Base-by-base conservation (phyloP, 129 eudicot species). In the Lactuca sativa region DNA sequence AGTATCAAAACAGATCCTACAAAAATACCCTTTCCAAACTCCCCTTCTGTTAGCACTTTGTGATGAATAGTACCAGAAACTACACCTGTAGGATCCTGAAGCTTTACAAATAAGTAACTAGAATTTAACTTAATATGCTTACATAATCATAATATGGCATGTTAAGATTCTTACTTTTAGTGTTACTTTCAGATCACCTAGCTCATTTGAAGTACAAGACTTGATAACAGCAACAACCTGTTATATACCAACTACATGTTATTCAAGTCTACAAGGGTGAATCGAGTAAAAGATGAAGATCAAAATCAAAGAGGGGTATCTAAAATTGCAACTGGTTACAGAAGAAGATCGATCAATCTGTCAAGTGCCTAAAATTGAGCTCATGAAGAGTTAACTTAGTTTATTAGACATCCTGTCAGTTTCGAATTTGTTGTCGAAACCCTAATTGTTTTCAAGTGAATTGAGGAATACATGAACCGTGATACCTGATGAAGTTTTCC, bases 201-300 rank as follows among this genome's bases (percentile, higher is more conserved):
- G 82, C 64, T 81, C 92, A 81, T 85, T 92, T 59, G 87, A 88
- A 15, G 80, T 72, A 73, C 86, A 81, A 61, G 96, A 86, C 67
- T 85, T 86, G 66, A 92, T 77, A 25, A 92, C 84, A 59, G 92
- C 98, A 69, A 86, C 95, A 81, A 92, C 96, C 98, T 92, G 70
- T 73, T 41, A 41, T 64, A 62, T 31, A 52, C 63, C 60, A 63
- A 73, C 52, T 41, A 40, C 8, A 59, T 37, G 21, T 33, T 53
- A 40, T 40, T 40, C 44, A 40, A 40, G 7, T 40, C 9, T 40
- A 37, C 67, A 61, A 49, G 67, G 9, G 18, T 61, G 54, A 8
- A 40, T 59, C 10, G 34, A 62, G 30, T 52, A 3, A 8, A 52
- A 72, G 2, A 70, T 14, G 41, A 30, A 67, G 14, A 37, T 21